phyloP scores from a whole-genome alignment of 163 green algal genomes.

The Scenedesmus sp. region DNA sequence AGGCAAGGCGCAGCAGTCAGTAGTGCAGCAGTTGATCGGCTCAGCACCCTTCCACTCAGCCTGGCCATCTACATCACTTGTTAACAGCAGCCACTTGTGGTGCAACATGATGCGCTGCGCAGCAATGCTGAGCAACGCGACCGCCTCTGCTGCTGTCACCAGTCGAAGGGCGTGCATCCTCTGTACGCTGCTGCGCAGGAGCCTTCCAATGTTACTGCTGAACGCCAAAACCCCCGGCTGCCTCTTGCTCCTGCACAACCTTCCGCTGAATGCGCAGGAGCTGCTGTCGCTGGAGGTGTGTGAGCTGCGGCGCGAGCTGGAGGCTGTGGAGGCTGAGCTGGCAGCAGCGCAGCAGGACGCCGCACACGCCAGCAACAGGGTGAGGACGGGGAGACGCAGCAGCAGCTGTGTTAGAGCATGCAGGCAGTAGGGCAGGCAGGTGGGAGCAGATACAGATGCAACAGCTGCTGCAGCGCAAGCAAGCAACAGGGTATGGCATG shows the following conservation, averaged over 20 bases:
- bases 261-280: slow-evolving; percentile 18
- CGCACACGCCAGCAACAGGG: slow-evolving; percentile 24
- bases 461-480: too few species aligned
- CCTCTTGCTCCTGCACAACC: neutral
- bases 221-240: neutral
- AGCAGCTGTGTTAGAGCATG: neutral
- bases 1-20: neutral
- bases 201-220: neutral
- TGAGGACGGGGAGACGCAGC: neutral
- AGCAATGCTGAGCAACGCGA: neutral
- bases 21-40: neutral
- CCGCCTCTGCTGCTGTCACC: neutral
- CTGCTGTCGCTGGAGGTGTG: slow-evolving; percentile 46
- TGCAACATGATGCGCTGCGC: neutral
- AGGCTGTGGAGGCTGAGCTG: slow-evolving; percentile 25
- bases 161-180: neutral
- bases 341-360: slow-evolving; percentile 20
- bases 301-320: slow-evolving; percentile 50
- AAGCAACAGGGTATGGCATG: too few species aligned
- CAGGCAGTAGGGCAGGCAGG: neutral
- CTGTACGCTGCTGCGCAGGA: too few species aligned
- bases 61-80: neutral
- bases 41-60: neutral
- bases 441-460: neutral
- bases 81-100: neutral